Base-by-base conservation (phyloP, 192 early-diverging fungal genomes). In the Phlyctochytrium arcticum region DNA sequence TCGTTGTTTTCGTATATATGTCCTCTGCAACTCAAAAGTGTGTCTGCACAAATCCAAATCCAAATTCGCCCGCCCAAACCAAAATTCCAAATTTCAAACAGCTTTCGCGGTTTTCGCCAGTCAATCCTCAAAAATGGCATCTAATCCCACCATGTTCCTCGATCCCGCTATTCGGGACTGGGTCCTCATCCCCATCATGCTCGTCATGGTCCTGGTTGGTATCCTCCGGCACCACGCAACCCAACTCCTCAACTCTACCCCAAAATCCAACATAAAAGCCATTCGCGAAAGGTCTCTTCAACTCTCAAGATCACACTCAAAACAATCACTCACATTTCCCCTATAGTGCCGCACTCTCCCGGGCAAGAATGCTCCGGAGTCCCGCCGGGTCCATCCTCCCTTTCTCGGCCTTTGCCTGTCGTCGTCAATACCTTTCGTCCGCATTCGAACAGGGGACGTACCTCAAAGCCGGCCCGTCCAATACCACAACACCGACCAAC, bases 121-220 rank as follows among this genome's bases (percentile, higher is more conserved):
- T n/a, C n/a, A n/a, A n/a, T n/a, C n/a, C n/a, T 42, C 39, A 42
- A 42, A 42, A 42, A 42, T 42, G 39, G n/a, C n/a, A 42, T 42
- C 36, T n/a, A 77, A 37, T 33, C 58, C 23, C n/a, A n/a, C n/a
- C n/a, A 81, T 81, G 54, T 78, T 72, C 55, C 54, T 81, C 54
- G 80, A 81, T 57, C 80, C 80, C 6, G 70, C 76, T 24, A 80
- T 80, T 46, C 67, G 78, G 30, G 65, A 73, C 56, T 73, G 71
- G 95, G 93, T 98, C 5, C 81, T 98, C 57, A 86, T 98, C 37
- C 94, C 96, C 19, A 97, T 98, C 70, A 95, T 95, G 84, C 59
- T 94, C 26, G 93, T 96, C 68, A 98, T 98, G 96, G 85, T 98
- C 29, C 81, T 98, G 60, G 92, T 96, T 26, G 96, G 96, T 55